Evolutionary conservation across 2,329 filamentous ascomycete genomes (phyloP).

Genomic region (Chrysoporthe austroafricana): DNA sequence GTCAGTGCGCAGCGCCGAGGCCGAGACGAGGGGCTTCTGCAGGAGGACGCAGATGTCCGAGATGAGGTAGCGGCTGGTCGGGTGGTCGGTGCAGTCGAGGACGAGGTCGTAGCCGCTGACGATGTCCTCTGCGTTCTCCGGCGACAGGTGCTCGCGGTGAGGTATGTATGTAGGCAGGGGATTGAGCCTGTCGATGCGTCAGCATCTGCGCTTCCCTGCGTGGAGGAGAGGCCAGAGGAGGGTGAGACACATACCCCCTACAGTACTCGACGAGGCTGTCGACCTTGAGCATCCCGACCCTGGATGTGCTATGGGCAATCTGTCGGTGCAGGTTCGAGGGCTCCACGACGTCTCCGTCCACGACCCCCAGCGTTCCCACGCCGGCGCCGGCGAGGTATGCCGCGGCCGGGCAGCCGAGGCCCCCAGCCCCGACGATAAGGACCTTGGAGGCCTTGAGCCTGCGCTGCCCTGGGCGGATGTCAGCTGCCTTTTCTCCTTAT

Average conservation of each 20-base stretch:
- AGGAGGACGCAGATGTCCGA: slow-evolving; percentile 86
- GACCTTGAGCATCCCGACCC: slow-evolving; percentile 78
- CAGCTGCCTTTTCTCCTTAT: background rate
- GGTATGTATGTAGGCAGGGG: slow-evolving; percentile 67
- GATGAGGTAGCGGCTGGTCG: slow-evolving; percentile 87
- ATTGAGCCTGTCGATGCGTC: slow-evolving; percentile 63
- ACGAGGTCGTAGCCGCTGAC: slow-evolving; percentile 78
- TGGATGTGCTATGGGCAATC: slow-evolving; percentile 74
- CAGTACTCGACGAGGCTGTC: slow-evolving; percentile 71
- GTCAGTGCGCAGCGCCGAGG: slow-evolving; percentile 84
- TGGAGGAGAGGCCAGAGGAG: background rate
- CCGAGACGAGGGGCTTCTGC: slow-evolving; percentile 80
- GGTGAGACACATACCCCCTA: slow-evolving; percentile 47
- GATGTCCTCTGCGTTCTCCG: slow-evolving; percentile 68
- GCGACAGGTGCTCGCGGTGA: slow-evolving; percentile 67
- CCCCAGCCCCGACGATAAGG: slow-evolving; percentile 84
- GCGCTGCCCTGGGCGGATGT: slow-evolving; percentile 67
- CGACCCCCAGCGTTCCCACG: slow-evolving; percentile 78
- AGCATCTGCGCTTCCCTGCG: background rate
- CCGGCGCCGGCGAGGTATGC: slow-evolving; percentile 92
- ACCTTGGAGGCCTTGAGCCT: slow-evolving; percentile 71
- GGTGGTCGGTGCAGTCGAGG: slow-evolving; percentile 94
- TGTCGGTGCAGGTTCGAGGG: slow-evolving; percentile 91
- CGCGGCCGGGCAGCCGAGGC: slow-evolving; percentile 88
- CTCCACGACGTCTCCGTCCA: slow-evolving; percentile 89